These are phyloP conservation scores for Fusarium ambrosium DNA, from an alignment of 2,329 filamentous ascomycete genomes.

Conservation along the genomic window DNA sequence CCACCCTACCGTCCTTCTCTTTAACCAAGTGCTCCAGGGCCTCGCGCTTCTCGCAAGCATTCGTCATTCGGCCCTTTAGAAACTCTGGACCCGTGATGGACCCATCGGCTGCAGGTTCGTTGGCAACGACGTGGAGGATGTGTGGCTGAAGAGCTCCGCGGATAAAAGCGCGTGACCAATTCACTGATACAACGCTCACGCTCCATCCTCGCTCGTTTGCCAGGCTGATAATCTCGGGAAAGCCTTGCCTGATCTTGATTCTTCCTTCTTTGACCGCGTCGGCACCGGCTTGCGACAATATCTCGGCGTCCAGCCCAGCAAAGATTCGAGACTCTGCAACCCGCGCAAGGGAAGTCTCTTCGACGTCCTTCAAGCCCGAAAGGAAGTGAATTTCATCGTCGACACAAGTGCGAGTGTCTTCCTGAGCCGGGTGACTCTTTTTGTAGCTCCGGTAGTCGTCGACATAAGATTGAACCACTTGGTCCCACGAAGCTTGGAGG, in stretches of 20 bases:
- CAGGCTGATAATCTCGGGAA: constrained; percentile 50
- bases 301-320: constrained; percentile 50
- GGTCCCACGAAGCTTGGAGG: constrained; percentile 58
- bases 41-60: constrained; percentile 62
- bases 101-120: constrained; percentile 57
- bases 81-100: constrained; percentile 57
- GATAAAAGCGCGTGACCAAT: constrained; percentile 65
- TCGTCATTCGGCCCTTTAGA: constrained; percentile 48
- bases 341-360: constrained; percentile 60
- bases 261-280: constrained; percentile 51
- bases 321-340: constrained; percentile 62
- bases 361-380: constrained; percentile 58
- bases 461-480: constrained; percentile 61
- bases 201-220: constrained; percentile 52
- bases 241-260: constrained; percentile 57
- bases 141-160: constrained; percentile 56
- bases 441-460: constrained; percentile 57
- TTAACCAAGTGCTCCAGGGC: constrained; percentile 52
- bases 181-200: constrained; percentile 64
- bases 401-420: constrained; percentile 51
- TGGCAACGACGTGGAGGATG: constrained; percentile 57
- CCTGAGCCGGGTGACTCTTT: constrained; percentile 50
- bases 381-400: constrained; percentile 60
- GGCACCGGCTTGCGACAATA: constrained; percentile 56
- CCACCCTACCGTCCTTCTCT: constrained; percentile 42